phyloP scores from a whole-genome alignment of 192 early-diverging fungal species.

The Backusella circina region DNA sequence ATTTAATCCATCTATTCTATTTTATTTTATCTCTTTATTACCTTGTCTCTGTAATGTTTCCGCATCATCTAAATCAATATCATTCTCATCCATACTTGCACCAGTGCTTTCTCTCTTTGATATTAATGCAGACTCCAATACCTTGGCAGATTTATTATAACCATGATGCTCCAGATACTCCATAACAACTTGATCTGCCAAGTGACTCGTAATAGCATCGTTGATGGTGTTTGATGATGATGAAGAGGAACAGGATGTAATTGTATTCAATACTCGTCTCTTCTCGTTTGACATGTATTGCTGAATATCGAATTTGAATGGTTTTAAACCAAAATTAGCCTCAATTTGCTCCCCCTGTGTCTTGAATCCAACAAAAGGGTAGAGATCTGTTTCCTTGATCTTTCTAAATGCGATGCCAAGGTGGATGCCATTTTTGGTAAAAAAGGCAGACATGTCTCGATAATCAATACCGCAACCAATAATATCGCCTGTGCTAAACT shows the following conservation, averaged over 20 bases:
- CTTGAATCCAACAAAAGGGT: slow-evolving; percentile 60
- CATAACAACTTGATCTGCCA: neutral
- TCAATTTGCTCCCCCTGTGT: slow-evolving; percentile 50
- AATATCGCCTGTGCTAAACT: slow-evolving; percentile 84
- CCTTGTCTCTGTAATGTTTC: slow-evolving; percentile 13
- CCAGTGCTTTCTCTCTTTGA: neutral
- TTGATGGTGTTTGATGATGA: neutral
- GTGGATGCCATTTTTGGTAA: slow-evolving; percentile 87
- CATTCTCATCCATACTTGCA: neutral
- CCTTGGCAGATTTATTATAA: slow-evolving; percentile 43
- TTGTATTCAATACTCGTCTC: neutral
- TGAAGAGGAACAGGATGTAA: no score
- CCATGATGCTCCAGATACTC: neutral
- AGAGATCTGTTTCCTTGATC: slow-evolving; percentile 28
- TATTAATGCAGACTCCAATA: slow-evolving; percentile 38
- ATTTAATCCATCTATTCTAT: neutral
- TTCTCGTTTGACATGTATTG: slow-evolving; percentile 24
- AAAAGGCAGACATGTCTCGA: slow-evolving; percentile 71
- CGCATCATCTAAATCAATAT: neutral
- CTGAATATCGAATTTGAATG: slow-evolving; percentile 61
- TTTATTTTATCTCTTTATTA: neutral
- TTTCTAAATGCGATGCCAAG: slow-evolving; percentile 25
- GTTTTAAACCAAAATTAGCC: slow-evolving; percentile 59
- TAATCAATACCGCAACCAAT: slow-evolving; percentile 95
- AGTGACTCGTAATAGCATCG: neutral